Base-by-base conservation (phyloP, 768 basidiomycete genomes). In the Mycena olivaceomarginata region DNA sequence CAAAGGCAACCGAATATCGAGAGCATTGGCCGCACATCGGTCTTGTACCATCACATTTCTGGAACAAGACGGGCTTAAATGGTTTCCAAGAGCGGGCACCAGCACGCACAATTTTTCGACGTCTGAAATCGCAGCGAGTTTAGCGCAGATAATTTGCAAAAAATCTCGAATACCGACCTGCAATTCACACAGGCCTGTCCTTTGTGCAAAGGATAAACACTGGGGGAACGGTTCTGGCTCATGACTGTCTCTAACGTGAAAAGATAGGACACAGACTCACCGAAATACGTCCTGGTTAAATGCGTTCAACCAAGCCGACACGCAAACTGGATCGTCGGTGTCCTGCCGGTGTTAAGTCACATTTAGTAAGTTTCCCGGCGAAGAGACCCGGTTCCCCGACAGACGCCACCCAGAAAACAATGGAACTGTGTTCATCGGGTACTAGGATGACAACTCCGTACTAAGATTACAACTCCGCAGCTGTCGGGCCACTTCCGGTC, bases 11-110 rank as follows among this genome's bases (percentile, higher is more conserved):
- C 4, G 77, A 48, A 56, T 53, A 67, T 65, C 63, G 63, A 0
- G 67, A 63, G 51, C 79, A 80, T 31, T 62, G 79, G 11, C 77
- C 76, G 43, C 79, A 80, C 12, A 78, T 74, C 1, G 79, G 79
- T 5, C 31, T 56, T 11, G 1, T 51, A n/a, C 74, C 75, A 22
- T 80, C 79, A 22, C 79, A 80, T 76, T 77, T 77, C 77, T 80
- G 2, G 16, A 18, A 2, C 1, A 8, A 2, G 45, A 25, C 20
- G 16, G 18, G 6, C n/a, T 18, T 63, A 13, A 39, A 43, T 63
- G 7, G 18, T 63, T 39, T 11, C 41, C 45, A 9, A 0, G 12
- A n/a, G 41, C 11, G 12, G 13, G 5, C 2, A 43, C n/a, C 15
- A 16, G 11, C n/a, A 64, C 70, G 7, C 15, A 78, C 77, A 46